Percentiles rank a stretch among this genome's conserved stretches.
These are phyloP conservation scores for Lipomyces lipofer DNA, from an alignment of 805 yeast genomes.

Conservation along the genomic window DNA sequence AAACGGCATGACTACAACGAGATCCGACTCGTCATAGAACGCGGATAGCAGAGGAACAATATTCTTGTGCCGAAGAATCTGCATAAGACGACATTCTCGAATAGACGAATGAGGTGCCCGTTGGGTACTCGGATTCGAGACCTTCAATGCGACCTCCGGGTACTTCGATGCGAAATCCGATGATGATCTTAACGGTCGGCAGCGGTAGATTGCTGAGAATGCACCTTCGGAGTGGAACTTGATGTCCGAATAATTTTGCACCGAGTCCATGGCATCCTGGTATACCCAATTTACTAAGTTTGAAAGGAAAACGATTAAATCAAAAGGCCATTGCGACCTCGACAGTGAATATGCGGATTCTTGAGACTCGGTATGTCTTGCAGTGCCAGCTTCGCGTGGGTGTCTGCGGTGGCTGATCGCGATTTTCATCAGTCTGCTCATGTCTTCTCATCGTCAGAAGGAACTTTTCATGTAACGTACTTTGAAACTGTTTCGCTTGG, in stretches of 20 bases:
- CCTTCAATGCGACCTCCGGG: conserved; percentile 48
- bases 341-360: no score
- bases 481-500: no score
- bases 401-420: no score
- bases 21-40: conserved; percentile 39
- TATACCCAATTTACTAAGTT: no score
- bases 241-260: conserved; percentile 18
- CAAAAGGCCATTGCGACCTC: no score
- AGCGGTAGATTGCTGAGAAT: conserved; percentile 13
- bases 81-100: conserved; percentile 48
- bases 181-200: neutral
- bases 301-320: no score
- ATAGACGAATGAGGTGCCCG: conserved; percentile 55
- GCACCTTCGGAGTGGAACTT: conserved; percentile 20
- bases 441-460: no score
- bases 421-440: no score
- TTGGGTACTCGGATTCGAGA: conserved; percentile 52
- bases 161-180: neutral
- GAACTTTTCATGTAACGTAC: no score
- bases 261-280: conserved; percentile 12
- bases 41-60: conserved; percentile 36
- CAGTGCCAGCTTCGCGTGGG: no score
- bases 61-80: conserved; percentile 26
- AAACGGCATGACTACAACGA: conserved; percentile 48
- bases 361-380: no score